Conservation (phyloP, 768 basidiomycete species). For the Pulveroboletus ravenelii region DNA sequence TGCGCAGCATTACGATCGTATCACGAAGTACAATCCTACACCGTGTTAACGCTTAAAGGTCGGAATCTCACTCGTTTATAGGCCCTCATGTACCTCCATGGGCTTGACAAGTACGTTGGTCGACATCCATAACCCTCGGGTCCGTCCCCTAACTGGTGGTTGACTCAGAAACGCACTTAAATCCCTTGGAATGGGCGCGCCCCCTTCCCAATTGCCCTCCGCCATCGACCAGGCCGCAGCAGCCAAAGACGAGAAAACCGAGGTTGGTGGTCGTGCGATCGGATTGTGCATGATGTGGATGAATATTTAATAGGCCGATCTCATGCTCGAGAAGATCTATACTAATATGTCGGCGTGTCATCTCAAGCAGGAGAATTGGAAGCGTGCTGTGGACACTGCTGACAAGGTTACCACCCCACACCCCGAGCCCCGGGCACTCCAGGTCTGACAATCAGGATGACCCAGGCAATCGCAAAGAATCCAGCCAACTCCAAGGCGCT, state of each 20-base stretch:
- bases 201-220: slow-evolving; percentile 9
- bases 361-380: slow-evolving; percentile 76
- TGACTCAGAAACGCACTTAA: slow-evolving; percentile 49
- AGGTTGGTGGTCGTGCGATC: slow-evolving; percentile 38
- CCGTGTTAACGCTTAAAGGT: neutral
- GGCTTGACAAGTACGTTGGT: slow-evolving; percentile 66
- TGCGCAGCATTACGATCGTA: slow-evolving; percentile 61
- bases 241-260: slow-evolving; percentile 53
- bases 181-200: slow-evolving; percentile 39
- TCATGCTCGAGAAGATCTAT: slow-evolving; percentile 76
- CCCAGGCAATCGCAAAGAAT: slow-evolving; percentile 70
- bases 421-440: neutral
- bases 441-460: neutral
- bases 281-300: neutral
- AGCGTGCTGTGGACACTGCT: slow-evolving; percentile 73
- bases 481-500: slow-evolving; percentile 72
- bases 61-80: slow-evolving; percentile 24
- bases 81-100: slow-evolving; percentile 70
- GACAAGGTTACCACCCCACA: slow-evolving; percentile 50
- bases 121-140: neutral
- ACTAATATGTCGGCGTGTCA: slow-evolving; percentile 85
- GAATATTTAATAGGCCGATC: slow-evolving; percentile 51
- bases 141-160: slow-evolving; percentile 1
- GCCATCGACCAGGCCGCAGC: slow-evolving; percentile 29
- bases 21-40: slow-evolving; percentile 52